Evolutionary conservation across 176 grass and related monocot species (phyloP).

Genomic region (bread wheat (Triticum aestivum)): IWGSC_CS_RefSeq_v2.1 NC_057801.1:70464624-70465123

Average conservation of each 20-base stretch:
- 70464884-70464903: constrained; percentile 67
- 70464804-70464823: constrained; percentile 50
- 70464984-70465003: constrained; percentile 31
- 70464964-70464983: constrained; percentile 44
- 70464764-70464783: background rate
- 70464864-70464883: constrained; percentile 69
- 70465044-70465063: constrained; percentile 56
- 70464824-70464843: constrained; percentile 70
- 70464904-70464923: constrained; percentile 66
- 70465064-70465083: constrained; percentile 74
- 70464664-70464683: too few relatives aligned
- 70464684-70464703: too few relatives aligned
- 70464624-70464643: too few relatives aligned
- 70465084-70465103: constrained; percentile 44
- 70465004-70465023: constrained; percentile 69
- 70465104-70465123: constrained; percentile 46
- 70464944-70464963: constrained; percentile 51
- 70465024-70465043: constrained; percentile 60
- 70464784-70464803: constrained; percentile 71
- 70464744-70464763: too few relatives aligned
- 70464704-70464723: too few relatives aligned
- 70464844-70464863: constrained; percentile 85
- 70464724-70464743: background rate
- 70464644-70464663: too few relatives aligned
- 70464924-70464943: constrained; percentile 66